Conservation (phyloP, 2,329 filamentous ascomycete genomes). For the Penicillium hesseltinei region DNA sequence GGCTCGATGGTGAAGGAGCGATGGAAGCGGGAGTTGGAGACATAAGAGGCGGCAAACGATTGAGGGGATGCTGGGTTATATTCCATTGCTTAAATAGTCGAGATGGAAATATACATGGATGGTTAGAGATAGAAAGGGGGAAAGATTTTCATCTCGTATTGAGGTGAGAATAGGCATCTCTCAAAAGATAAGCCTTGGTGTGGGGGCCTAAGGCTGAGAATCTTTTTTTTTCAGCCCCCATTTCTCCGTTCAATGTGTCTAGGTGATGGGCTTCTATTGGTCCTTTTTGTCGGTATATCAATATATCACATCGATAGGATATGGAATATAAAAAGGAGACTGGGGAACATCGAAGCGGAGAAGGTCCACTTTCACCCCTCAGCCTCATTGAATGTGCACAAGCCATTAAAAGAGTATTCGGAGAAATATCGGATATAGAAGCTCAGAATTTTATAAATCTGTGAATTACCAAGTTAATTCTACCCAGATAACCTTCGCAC, state of each 20-base stretch:
- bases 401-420: too few relatives aligned
- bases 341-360: too few relatives aligned
- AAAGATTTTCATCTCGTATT: neutral
- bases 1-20: conserved; percentile 5
- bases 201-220: neutral
- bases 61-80: neutral
- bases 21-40: conserved; percentile 8
- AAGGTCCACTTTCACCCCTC: too few relatives aligned
- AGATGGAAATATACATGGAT: too few relatives aligned
- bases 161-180: neutral
- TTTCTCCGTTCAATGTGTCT: neutral
- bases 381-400: too few relatives aligned
- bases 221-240: neutral
- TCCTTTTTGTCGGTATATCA: neutral
- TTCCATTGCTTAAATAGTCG: neutral
- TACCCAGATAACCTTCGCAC: too few relatives aligned
- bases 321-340: too few relatives aligned
- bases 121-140: neutral
- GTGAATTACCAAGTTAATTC: too few relatives aligned
- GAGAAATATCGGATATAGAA: too few relatives aligned
- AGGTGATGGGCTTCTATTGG: neutral
- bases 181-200: neutral
- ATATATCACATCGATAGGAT: neutral
- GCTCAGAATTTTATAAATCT: too few relatives aligned
- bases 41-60: conserved; percentile 1